Evolutionary conservation across 1,284 basidiomycete genomes (phyloP).

Genomic region (Irpex sp.): DNA sequence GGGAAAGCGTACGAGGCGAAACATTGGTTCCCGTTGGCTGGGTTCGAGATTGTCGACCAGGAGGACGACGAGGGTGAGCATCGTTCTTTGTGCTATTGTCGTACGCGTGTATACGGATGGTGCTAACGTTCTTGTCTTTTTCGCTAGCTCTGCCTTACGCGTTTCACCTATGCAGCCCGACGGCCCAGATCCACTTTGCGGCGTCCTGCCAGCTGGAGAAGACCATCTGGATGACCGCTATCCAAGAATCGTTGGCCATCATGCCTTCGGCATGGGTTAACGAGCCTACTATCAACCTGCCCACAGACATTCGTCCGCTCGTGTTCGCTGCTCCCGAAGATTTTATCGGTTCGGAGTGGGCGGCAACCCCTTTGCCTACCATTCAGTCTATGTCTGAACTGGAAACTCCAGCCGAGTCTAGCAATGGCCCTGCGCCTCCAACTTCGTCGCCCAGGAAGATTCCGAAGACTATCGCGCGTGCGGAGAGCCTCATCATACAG

Average conservation of each 20-base stretch:
- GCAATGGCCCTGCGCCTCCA: slow-evolving; percentile 23
- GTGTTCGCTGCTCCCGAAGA: slow-evolving; percentile 5
- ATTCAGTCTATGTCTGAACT: slow-evolving; percentile 63
- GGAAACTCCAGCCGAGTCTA: slow-evolving; percentile 24
- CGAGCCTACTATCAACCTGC: slow-evolving; percentile 60
- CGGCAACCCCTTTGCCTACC: slow-evolving; percentile 38
- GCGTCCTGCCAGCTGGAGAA: slow-evolving; percentile 82
- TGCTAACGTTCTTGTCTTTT: slow-evolving; percentile 7
- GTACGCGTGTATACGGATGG: background rate
- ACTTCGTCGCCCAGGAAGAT: slow-evolving; percentile 7
- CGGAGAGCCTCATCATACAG: slow-evolving; percentile 21
- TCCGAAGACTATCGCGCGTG: slow-evolving; percentile 19
- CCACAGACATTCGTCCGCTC: slow-evolving; percentile 28
- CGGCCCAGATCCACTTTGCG: slow-evolving; percentile 79
- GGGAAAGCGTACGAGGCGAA: slow-evolving; percentile 76
- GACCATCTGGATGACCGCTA: slow-evolving; percentile 73
- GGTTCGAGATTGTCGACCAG: slow-evolving; percentile 70
- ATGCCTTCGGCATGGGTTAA: slow-evolving; percentile 44
- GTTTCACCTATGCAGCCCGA: slow-evolving; percentile 67
- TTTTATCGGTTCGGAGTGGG: background rate
- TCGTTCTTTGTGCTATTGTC: slow-evolving; percentile 10
- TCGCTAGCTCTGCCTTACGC: slow-evolving; percentile 71
- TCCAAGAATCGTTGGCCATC: slow-evolving; percentile 44
- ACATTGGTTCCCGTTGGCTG: slow-evolving; percentile 80
- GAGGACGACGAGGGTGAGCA: slow-evolving; percentile 63